Evolutionary conservation across 1,284 basidiomycete genomes (phyloP), one percentile per base, ranked within the genome.

Genomic region (Ustilago curta): DNA sequence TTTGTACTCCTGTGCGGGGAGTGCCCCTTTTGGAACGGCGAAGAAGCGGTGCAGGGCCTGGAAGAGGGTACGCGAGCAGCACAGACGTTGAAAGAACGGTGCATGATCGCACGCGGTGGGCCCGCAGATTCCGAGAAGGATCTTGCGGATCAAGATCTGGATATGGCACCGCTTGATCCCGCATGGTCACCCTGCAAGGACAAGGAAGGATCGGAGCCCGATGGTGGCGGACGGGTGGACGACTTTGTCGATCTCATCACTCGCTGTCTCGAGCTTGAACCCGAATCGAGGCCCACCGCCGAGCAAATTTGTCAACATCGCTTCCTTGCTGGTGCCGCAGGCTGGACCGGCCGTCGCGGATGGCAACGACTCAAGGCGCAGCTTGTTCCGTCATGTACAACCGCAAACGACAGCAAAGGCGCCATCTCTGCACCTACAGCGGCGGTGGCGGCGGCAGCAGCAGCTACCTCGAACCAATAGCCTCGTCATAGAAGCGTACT

Each of bases 1-100:
- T 99, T 95, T 84, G 97, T 99, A 59, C 89, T 99, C 62, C 89
- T 99, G 16, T 92, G 95, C 25, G 96, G 96, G 21, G 94, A 97
- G 87, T 97, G 94, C 79, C 95, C 95, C 0, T 82, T 84, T 88
- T 91, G 84, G 92, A 93, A 84, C 66, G 82, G 83, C 55, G 75
- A 82, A 27, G 72, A 84, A 57, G 75, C 82, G 14, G 70, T 77
- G 27, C 53, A 70, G 39, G 85, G 84, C 2, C 57, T 85, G 19
- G 62, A 68, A 19, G 61, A 69, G 23, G 81, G 79, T 21, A 80
- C 81, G 19, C 56, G 84, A 14, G 81, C 85, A 1, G 68, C 70
- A 23, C 66, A 63, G 48, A 71, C 75, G 12, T 58, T 84, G 29
- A 57, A 60, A 16, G 81, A 83, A 32, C 65, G 81, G 6, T 76